These are phyloP conservation scores for Phlebopus sp. DNA, from an alignment of 1,284 basidiomycete genomes.

Conservation along the genomic window DNA sequence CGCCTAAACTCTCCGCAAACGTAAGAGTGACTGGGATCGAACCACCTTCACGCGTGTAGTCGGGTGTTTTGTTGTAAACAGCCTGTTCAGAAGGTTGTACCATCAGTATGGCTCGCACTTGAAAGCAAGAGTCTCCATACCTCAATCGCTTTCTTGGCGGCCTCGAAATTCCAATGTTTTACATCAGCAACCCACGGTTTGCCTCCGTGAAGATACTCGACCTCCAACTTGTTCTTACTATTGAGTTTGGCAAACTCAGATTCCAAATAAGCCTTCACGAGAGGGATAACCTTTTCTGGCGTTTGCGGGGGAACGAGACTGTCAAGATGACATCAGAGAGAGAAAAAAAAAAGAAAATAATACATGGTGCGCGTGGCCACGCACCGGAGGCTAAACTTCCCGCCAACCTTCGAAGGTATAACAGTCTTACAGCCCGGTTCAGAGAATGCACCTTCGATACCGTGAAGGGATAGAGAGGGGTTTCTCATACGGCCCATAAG, in stretches of 20 bases:
- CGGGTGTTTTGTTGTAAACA: conserved; percentile 81
- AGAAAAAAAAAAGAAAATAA: not conserved
- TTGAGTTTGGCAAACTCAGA: conserved; percentile 82
- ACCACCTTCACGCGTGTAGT: conserved; percentile 92
- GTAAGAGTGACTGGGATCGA: conserved; percentile 96
- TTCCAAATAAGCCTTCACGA: conserved; percentile 72
- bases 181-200: conserved; percentile 87
- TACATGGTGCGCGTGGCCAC: conserved; percentile 25
- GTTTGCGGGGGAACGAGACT: conserved; percentile 89
- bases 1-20: conserved; percentile 85
- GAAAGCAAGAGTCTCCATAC: conserved; percentile 32
- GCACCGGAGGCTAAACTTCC: conserved; percentile 91
- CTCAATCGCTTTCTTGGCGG: conserved; percentile 82
- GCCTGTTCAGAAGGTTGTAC: conserved; percentile 40
- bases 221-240: conserved; percentile 73
- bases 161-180: conserved; percentile 94
- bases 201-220: conserved; percentile 78
- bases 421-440: conserved; percentile 91
- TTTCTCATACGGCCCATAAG: conserved; percentile 90
- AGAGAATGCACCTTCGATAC: conserved; percentile 96
- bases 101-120: not conserved
- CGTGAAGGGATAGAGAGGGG: conserved; percentile 90
- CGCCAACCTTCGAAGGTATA: conserved; percentile 87
- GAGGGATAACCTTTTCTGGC: conserved; percentile 68
- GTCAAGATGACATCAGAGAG: not conserved